phyloP scores from a whole-genome alignment of 805 yeast genomes.

The Candida vaughaniae region DNA sequence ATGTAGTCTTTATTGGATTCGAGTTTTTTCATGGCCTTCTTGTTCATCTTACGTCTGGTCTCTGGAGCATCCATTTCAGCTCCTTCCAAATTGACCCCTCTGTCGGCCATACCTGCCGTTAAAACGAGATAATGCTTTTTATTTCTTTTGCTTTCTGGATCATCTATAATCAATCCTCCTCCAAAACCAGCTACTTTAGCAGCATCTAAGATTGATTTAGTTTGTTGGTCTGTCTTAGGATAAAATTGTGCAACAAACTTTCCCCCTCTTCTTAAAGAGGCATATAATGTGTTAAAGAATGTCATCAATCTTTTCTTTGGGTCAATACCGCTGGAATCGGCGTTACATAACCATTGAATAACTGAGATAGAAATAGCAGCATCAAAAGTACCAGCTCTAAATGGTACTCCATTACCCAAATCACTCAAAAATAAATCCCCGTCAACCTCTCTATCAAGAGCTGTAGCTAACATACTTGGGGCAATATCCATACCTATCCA shows the following conservation, averaged over 20 bases:
- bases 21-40: conserved; percentile 49
- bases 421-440: conserved; percentile 92
- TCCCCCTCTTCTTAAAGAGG: conserved; percentile 87
- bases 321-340: conserved; percentile 78
- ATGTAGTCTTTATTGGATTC: conserved; percentile 83
- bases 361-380: conserved; percentile 95
- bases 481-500: conserved; percentile 98
- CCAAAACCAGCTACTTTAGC: conserved; percentile 95
- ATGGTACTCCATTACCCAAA: conserved; percentile 92
- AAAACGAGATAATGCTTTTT: conserved; percentile 88
- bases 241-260: conserved; percentile 97
- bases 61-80: conserved; percentile 73
- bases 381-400: conserved; percentile 94
- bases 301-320: conserved; percentile 78
- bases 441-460: conserved; percentile 85
- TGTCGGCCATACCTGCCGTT: conserved; percentile 79
- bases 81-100: conserved; percentile 73
- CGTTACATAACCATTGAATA: conserved; percentile 97
- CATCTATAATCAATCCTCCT: conserved; percentile 93
- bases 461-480: conserved; percentile 94
- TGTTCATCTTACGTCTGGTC: conserved; percentile 40
- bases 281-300: conserved; percentile 86
- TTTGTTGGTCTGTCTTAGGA: conserved; percentile 86
- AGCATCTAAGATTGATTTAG: conserved; percentile 70
- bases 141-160: conserved; percentile 88